These are phyloP conservation scores for Monosporascus sp. DNA, from an alignment of 2,329 filamentous ascomycete species.

Conservation along the genomic window DNA sequence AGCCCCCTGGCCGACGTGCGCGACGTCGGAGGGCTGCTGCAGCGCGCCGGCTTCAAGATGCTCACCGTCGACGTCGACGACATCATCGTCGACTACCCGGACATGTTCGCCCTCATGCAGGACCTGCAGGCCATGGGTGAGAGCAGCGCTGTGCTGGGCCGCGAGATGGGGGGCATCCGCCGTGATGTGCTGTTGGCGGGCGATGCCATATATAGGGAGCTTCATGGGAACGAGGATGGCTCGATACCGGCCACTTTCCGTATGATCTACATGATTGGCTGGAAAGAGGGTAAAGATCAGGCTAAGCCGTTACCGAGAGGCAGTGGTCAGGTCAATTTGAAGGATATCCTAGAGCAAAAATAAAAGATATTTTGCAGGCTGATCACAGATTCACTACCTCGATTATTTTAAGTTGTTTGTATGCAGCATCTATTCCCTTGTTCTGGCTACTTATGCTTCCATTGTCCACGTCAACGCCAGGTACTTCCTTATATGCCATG, in stretches of 20 bases:
- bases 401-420: conserved; percentile 1
- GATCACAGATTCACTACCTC: background rate
- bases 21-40: conserved; percentile 83
- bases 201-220: conserved; percentile 79
- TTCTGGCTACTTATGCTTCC: too few relatives aligned
- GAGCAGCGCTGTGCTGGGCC: conserved; percentile 79
- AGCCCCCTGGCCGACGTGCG: conserved; percentile 88
- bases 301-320: conserved; percentile 75
- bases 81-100: conserved; percentile 90
- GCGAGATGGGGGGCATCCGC: conserved; percentile 72
- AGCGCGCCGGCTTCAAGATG: conserved; percentile 88
- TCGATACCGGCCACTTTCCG: conserved; percentile 86
- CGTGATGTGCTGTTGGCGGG: conserved; percentile 82
- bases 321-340: conserved; percentile 81
- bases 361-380: conserved; percentile 15
- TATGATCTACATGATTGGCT: conserved; percentile 98
- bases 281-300: conserved; percentile 81
- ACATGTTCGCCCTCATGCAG: conserved; percentile 84
- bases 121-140: conserved; percentile 97
- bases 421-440: background rate
- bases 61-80: conserved; percentile 96
- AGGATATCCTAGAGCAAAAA: conserved; percentile 63
- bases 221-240: conserved; percentile 79
- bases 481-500: too few relatives aligned
- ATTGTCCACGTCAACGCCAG: too few relatives aligned